Evolutionary conservation across 768 basidiomycete genomes (phyloP).

Genomic region (Hydnomerulius pinastri): DNA sequence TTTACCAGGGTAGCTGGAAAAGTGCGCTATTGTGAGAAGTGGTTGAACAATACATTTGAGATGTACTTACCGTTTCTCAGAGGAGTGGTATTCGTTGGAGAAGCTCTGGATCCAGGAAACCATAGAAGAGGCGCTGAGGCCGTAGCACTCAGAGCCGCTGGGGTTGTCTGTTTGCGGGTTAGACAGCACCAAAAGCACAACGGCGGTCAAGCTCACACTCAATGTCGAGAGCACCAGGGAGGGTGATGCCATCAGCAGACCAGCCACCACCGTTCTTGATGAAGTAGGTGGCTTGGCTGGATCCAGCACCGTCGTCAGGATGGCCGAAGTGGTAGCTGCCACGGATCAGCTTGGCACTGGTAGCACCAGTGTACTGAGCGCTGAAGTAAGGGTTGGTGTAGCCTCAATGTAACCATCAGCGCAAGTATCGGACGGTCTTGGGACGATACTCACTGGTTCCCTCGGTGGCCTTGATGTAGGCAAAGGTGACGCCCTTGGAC

Average conservation of each 20-base stretch:
- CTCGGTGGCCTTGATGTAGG: constrained; percentile 65
- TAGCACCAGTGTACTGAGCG: constrained; percentile 54
- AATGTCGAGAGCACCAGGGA: constrained; percentile 61
- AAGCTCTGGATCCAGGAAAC: constrained; percentile 61
- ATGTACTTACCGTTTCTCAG: constrained; percentile 42
- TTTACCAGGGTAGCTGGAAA: constrained; percentile 39
- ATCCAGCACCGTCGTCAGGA: constrained; percentile 51
- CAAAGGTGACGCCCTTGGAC: constrained; percentile 53
- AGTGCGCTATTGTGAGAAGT: background rate
- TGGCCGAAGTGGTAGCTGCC: constrained; percentile 60
- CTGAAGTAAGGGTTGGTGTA: constrained; percentile 26
- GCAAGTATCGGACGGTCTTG: background rate
- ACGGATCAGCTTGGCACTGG: constrained; percentile 51
- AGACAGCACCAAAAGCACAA: background rate
- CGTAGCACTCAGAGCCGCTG: constrained; percentile 52
- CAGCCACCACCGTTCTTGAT: constrained; percentile 57
- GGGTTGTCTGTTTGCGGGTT: constrained; percentile 50
- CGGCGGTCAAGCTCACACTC: constrained; percentile 44
- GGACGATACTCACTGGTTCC: constrained; percentile 40
- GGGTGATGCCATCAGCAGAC: constrained; percentile 52
- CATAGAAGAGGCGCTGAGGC: constrained; percentile 50
- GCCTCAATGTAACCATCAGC: background rate
- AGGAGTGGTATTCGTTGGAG: constrained; percentile 53
- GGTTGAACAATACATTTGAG: background rate
- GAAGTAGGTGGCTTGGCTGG: constrained; percentile 57